Base-by-base conservation (phyloP, 768 basidiomycete genomes). In the Scleroderma citrinum region DNA sequence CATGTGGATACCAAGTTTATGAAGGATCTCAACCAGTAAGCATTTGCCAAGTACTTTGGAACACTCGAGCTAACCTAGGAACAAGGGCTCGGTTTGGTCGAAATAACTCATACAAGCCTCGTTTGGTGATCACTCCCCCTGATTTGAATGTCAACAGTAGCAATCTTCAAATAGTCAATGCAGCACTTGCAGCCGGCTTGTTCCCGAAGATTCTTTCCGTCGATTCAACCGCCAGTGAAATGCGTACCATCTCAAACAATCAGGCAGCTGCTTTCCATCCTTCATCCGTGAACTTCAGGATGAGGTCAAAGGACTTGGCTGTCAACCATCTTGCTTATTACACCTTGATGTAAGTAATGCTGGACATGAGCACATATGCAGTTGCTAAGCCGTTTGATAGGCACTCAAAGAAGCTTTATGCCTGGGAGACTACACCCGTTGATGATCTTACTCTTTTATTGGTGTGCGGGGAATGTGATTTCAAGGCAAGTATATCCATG, bases 371-470 rank as follows among this genome's bases (percentile, higher is more conserved):
- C 19, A 20, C 14, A 5, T 21, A 34, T 48, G 17, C 5, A 20
- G 26, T 20, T 41, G 20, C 19, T 51, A 56, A 36, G 56, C 40
- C 11, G 21, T 38, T 44, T 29, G 51, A 40, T 46, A 92, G 92
- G 91, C 92, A 92, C 61, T 94, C 93, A 7, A 96, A 92, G 69
- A 92, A 82, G 63, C 68, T 94, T 23, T 95, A 91, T 67, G 88
- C 79, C 16, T 96, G 92, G 92, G 95, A 98, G 66, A 92, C 87
- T 0, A 83, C 90, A 6, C 89, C 92, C 5, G 80, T 89, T 7
- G 89, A 96, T 54, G 90, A 95, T 56, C 65, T 88, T 23, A 80
- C 90, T 4, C 64, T 98, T 45, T 60, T 91, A 23, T 71, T 97
- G 16, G 69, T 97, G 1, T 97, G 93, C 51, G 95, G 95, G 8